These are phyloP conservation scores for Psilocybe cyanescens DNA, from an alignment of 768 basidiomycete species.

Conservation along the genomic window DNA sequence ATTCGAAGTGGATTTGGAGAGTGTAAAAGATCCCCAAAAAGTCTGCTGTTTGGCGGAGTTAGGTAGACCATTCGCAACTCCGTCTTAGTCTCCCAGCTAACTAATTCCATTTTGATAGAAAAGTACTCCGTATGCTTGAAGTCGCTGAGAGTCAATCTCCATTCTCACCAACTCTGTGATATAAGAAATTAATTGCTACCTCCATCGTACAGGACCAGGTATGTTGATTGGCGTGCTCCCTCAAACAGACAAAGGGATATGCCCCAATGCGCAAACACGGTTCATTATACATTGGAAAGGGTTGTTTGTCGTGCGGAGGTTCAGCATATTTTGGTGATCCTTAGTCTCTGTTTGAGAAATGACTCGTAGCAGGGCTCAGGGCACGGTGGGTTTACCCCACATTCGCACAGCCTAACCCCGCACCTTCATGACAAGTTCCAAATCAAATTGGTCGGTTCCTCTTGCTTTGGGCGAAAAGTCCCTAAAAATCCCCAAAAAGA, in stretches of 20 bases:
- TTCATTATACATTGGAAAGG: too few species aligned
- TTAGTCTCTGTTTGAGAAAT: too few species aligned
- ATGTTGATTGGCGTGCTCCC: too few species aligned
- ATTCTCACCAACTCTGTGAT: too few species aligned
- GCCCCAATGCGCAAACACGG: too few species aligned
- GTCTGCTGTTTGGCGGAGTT: background rate
- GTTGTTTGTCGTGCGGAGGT: background rate
- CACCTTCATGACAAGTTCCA: background rate
- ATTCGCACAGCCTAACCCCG: conserved; percentile 9
- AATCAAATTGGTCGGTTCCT: background rate
- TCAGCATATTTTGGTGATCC: background rate
- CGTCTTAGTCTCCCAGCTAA: background rate
- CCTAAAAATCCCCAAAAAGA: background rate
- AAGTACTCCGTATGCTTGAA: too few species aligned
- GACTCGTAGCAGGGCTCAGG: conserved; percentile 5
- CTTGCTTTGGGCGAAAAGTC: background rate
- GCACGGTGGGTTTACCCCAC: conserved; percentile 14
- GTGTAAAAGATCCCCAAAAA: background rate
- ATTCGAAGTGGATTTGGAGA: conserved; percentile 6
- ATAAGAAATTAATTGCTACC: too few species aligned
- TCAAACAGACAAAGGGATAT: too few species aligned
- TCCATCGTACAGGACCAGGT: too few species aligned
- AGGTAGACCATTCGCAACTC: conserved; percentile 14
- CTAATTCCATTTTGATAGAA: background rate
- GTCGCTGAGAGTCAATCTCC: too few species aligned